phyloP scores from a whole-genome alignment of 345 rosid genomes.

The Camelina laxa region DNA sequence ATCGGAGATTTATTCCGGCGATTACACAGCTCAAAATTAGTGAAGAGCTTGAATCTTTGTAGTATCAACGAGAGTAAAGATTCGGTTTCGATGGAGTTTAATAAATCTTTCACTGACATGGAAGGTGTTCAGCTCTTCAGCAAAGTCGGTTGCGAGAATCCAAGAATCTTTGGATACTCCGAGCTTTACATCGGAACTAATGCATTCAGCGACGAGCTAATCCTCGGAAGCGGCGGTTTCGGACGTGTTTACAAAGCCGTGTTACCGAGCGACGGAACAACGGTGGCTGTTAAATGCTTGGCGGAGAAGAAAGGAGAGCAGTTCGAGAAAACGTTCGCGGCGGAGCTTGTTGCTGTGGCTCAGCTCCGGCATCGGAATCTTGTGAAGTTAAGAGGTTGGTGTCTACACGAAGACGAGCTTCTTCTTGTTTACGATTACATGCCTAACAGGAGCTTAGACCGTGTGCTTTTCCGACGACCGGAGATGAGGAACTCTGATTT shows the following conservation, averaged over 20 bases:
- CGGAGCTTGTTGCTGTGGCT: constrained; percentile 91
- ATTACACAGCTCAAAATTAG: constrained; percentile 54
- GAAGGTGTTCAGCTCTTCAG: constrained; percentile 82
- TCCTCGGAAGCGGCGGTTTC: constrained; percentile 95
- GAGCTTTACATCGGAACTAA: constrained; percentile 94
- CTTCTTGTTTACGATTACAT: constrained; percentile 91
- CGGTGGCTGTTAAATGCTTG: constrained; percentile 88
- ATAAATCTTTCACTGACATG: constrained; percentile 59
- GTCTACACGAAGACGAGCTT: constrained; percentile 80
- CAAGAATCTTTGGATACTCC: constrained; percentile 85
- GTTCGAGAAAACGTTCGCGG: constrained; percentile 92
- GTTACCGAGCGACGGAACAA: constrained; percentile 87
- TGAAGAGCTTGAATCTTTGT: constrained; percentile 43
- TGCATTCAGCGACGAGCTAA: constrained; percentile 66
- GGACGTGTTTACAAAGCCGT: constrained; percentile 81
- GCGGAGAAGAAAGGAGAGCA: constrained; percentile 86
- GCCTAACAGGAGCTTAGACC: constrained; percentile 94
- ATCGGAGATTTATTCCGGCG: constrained; percentile 51
- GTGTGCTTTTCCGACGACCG: constrained; percentile 69
- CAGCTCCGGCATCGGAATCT: constrained; percentile 95
- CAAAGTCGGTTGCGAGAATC: constrained; percentile 77
- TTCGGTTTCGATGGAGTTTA: constrained; percentile 25
- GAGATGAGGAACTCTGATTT: constrained; percentile 44
- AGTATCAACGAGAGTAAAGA: constrained; percentile 35
- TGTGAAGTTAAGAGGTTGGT: constrained; percentile 91